These are phyloP conservation scores for Cordyceps fumosorosea DNA, from an alignment of 2,329 filamentous ascomycete species.

Conservation along the genomic window DNA sequence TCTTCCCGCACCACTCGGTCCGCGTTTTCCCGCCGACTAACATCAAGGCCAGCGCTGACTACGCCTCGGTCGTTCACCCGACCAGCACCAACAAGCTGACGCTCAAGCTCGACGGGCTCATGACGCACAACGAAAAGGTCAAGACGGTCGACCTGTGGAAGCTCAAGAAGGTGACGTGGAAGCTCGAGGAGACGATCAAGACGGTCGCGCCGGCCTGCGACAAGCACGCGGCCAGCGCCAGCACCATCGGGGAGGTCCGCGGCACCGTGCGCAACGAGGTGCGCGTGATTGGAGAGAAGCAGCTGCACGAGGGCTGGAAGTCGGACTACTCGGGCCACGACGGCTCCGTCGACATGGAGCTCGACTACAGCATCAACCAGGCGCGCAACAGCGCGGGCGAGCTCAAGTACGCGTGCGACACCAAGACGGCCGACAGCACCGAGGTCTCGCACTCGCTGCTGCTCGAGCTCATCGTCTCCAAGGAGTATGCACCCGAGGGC, in stretches of 20 bases:
- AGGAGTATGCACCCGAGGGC: conserved; percentile 74
- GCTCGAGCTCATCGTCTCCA: conserved; percentile 88
- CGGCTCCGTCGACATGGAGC: conserved; percentile 62
- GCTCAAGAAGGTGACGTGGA: conserved; percentile 86
- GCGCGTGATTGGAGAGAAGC: conserved; percentile 71
- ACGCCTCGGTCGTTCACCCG: conserved; percentile 78
- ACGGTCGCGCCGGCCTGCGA: conserved; percentile 72
- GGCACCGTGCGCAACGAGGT: conserved; percentile 68
- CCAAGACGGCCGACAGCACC: conserved; percentile 66
- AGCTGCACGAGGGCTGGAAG: conserved; percentile 88
- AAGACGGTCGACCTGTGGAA: conserved; percentile 77
- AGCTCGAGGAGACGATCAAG: conserved; percentile 81
- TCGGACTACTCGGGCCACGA: conserved; percentile 49
- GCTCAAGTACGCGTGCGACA: conserved; percentile 66
- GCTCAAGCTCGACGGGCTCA: conserved; percentile 80
- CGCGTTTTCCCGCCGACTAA: conserved; percentile 96
- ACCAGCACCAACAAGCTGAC: conserved; percentile 74
- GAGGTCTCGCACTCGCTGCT: conserved; percentile 79
- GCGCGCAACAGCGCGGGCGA: conserved; percentile 41
- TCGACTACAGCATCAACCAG: conserved; percentile 51
- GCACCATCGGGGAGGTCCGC: conserved; percentile 44
- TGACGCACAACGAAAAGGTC: conserved; percentile 59
- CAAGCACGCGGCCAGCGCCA: conserved; percentile 58
- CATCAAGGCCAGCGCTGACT: conserved; percentile 76
- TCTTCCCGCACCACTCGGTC: conserved; percentile 78